Conservation (phyloP, 2,329 filamentous ascomycete genomes). For the Microdochium paspali region DNA sequence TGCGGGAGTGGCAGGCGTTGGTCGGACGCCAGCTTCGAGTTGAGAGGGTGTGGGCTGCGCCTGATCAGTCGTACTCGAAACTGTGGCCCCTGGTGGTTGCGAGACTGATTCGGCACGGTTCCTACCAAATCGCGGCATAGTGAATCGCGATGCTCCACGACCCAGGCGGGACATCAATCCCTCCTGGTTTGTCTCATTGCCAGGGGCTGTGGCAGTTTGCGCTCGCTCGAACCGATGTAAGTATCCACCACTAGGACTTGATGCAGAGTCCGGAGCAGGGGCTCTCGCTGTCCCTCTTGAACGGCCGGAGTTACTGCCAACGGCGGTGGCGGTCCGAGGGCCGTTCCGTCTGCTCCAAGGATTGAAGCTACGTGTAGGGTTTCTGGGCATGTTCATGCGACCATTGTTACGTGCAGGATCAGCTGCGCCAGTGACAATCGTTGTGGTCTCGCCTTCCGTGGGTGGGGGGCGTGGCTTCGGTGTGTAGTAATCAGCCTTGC, state of each 20-base stretch:
- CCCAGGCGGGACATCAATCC: slow-evolving; percentile 3
- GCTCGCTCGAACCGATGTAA: neutral
- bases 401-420: slow-evolving; percentile 26
- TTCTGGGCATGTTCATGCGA: slow-evolving; percentile 37
- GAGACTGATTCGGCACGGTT: slow-evolving; percentile 12
- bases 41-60: slow-evolving; percentile 18
- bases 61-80: slow-evolving; percentile 14
- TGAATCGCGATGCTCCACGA: neutral
- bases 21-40: slow-evolving; percentile 20
- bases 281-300: neutral
- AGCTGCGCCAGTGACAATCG: slow-evolving; percentile 14
- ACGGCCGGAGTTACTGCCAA: neutral
- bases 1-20: slow-evolving; percentile 4
- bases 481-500: slow-evolving; percentile 95
- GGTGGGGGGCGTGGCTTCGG: slow-evolving; percentile 69
- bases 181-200: neutral
- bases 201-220: neutral
- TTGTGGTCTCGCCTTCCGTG: slow-evolving; percentile 27
- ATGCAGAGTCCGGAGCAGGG: neutral
- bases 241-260: neutral
- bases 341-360: slow-evolving; percentile 11
- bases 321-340: neutral
- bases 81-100: slow-evolving; percentile 7
- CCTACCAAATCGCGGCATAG: neutral
- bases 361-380: slow-evolving; percentile 27